Base-by-base conservation (phyloP, 306 rosid genomes). In the Rosa chinensis region DNA sequence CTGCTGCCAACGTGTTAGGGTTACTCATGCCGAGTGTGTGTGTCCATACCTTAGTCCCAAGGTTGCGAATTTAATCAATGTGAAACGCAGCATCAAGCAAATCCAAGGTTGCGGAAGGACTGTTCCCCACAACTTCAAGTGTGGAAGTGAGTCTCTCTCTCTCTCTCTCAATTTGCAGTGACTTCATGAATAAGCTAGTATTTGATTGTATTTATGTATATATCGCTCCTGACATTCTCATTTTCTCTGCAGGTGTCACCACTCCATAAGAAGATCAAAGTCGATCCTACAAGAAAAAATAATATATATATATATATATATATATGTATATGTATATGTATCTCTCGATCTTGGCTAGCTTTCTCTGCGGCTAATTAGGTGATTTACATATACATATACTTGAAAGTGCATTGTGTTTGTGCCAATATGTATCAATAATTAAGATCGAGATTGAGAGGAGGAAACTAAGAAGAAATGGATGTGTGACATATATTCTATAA, bases 61-160 rank as follows among this genome's bases (percentile, higher is more conserved):
- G 25, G 8, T 77, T 10, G 77, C 80, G 13, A 48, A 80, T 4
- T 40, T 61, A 8, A 47, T 82, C 7, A 80, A 82, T 13, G 20
- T 78, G 58, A 70, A 43, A 18, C 86, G 86, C 50, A 69, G 48
- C 23, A 59, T 77, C 35, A 55, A 48, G 16, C 84, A 66, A 11
- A 73, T 80, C 11, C 39, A 80, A 77, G 67, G 77, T 2, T 84
- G 87, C 10, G 84, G 84, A 52, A 72, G 82, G 47, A 61, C 45
- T 5, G 79, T 80, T 28, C 79, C 82, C 47, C 78, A 75, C 62
- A 81, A 74, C 69, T 82, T 66, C 82, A 78, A 73, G 70, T 78
- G 86, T 55, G 82, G 79, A 21, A 78, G 85, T 78, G 48, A 78
- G 67, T 13, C 17, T 18, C 61, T 53, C 61, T 55, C 61, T 55